Base-by-base conservation (phyloP, 371 early-diverging fungal species). In the Syncephalastrum contaminatum region DNA sequence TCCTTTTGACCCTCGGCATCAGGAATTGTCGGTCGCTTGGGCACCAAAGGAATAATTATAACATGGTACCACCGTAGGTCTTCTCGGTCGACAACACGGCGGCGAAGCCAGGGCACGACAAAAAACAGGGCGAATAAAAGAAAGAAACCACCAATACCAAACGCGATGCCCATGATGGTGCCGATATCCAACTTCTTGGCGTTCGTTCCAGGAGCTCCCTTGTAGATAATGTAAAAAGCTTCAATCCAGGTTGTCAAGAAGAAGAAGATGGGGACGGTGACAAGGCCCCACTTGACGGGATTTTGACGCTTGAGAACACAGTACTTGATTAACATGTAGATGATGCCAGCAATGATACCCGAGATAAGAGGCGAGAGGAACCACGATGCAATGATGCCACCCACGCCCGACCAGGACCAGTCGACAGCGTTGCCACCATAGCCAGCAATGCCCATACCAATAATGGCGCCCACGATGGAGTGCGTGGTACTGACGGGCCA, bases 191-290 rank as follows among this genome's bases (percentile, higher is more conserved):
- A 54, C 19, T 36, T 60, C 15, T 69, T 60, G 6, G 66, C 63
- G 16, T 62, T 68, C 39, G 76, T 72, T 30, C 76, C 80, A 1
- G 87, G 84, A 6, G 80, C 85, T 59, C 82, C 83, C 72, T 91
- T 90, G 75, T 78, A 83, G 58, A 91, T 79, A 45, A 92, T 81
- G 64, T 87, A 92, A 65, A 89, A 85, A 19, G 77, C 66, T 48
- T 84, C 81, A 62, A 94, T 85, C 50, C 69, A 64, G 54, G 85
- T 69, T 14, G 92, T 89, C 57, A 91, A 48, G 56, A 83, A 86
- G 59, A 92, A 88, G 70, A 90, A 93, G 56, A 88, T 60, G 15
- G 95, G 95, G 25, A 94, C 83, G 49, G 88, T 81, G 41, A 67
- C 80, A 48, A 91, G 77, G 39, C 89, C 94, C 43, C 88, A 84